Conservation (phyloP, 148 eudicot species). For the Arctostaphylos glauca region DNA sequence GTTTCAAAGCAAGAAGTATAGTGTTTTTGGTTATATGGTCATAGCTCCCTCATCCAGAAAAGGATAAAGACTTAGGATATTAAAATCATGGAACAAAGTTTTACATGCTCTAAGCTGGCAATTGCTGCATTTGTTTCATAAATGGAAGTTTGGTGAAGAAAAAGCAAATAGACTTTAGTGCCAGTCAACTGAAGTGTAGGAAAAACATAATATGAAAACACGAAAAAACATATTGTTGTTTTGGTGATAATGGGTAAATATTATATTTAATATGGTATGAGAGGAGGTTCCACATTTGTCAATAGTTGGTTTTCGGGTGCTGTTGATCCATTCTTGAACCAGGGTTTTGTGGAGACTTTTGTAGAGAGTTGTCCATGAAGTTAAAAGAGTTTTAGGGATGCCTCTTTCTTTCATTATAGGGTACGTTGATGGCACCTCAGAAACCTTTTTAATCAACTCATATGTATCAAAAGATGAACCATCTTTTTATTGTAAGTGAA, state of each 20-base stretch:
- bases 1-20: background rate
- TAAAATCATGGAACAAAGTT: background rate
- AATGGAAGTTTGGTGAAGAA: constrained; percentile 6
- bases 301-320: background rate
- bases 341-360: constrained; percentile 1
- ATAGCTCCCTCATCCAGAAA: background rate
- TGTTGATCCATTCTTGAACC: background rate
- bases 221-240: background rate
- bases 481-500: background rate
- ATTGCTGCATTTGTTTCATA: background rate
- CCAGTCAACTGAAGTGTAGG: background rate
- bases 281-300: background rate
- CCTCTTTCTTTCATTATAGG: background rate
- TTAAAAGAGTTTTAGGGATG: background rate
- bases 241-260: background rate
- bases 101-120: background rate
- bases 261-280: background rate
- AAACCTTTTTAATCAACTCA: background rate
- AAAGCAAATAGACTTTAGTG: background rate
- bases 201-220: background rate
- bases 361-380: background rate
- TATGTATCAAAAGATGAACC: background rate
- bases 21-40: background rate
- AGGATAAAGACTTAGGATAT: background rate
- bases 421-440: background rate